Evolutionary conservation across 2,329 filamentous ascomycete genomes (phyloP).

Genomic region (Apiospora hydei): DNA sequence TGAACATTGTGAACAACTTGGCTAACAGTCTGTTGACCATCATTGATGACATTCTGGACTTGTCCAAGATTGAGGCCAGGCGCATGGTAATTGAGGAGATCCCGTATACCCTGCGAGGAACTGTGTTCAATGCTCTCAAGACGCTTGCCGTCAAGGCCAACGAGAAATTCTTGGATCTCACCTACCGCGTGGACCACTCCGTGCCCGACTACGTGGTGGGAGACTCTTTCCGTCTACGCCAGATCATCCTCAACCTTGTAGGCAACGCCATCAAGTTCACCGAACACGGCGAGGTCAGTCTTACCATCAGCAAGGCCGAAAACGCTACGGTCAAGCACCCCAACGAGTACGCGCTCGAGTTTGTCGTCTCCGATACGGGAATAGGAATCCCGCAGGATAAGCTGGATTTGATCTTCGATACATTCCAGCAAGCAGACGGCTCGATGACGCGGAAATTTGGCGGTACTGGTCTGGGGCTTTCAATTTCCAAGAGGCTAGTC

Average conservation of each 20-base stretch:
- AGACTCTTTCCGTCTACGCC: slow-evolving; percentile 93
- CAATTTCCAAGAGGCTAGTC: slow-evolving; percentile 93
- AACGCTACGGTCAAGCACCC: slow-evolving; percentile 69
- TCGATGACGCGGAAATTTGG: slow-evolving; percentile 97
- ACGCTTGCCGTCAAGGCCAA: slow-evolving; percentile 97
- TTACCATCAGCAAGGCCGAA: slow-evolving; percentile 79
- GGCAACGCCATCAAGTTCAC: slow-evolving; percentile 99
- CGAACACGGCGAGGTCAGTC: slow-evolving; percentile 92
- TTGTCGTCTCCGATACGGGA: slow-evolving; percentile 93
- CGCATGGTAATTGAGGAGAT: slow-evolving; percentile 99
- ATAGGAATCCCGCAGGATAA: slow-evolving; percentile 97
- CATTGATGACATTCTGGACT: slow-evolving; percentile 83
- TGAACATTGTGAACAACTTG: slow-evolving; percentile 96
- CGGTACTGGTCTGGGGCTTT: slow-evolving; percentile 90
- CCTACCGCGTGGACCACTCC: slow-evolving; percentile 90
- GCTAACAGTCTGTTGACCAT: slow-evolving; percentile 97
- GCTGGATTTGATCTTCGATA: slow-evolving; percentile 96
- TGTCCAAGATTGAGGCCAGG: slow-evolving; percentile 89
- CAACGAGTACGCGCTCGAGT: slow-evolving; percentile 92
- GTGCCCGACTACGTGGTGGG: slow-evolving; percentile 96
- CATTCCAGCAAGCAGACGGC: slow-evolving; percentile 97
- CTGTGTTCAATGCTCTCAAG: slow-evolving; percentile 96
- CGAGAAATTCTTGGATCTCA: slow-evolving; percentile 91
- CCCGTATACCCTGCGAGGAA: slow-evolving; percentile 90
- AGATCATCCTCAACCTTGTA: slow-evolving; percentile 96